Base-by-base conservation (phyloP, 2,329 filamentous ascomycete genomes). In the Arthroderma sp. region DNA sequence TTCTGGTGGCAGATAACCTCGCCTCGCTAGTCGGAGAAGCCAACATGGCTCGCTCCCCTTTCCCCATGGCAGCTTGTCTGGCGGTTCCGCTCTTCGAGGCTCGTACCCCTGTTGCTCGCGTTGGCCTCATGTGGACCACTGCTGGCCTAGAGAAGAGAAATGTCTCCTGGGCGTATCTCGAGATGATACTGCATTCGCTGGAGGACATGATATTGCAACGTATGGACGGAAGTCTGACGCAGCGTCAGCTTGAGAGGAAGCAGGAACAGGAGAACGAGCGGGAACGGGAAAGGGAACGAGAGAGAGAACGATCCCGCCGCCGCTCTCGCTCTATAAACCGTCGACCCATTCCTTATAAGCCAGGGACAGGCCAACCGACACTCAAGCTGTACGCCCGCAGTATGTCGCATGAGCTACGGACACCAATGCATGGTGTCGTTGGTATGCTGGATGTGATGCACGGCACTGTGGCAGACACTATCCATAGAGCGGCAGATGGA, bases 401-500 rank as follows among this genome's bases (percentile, higher is more conserved):
- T 65, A 70, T 88, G 33, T 88, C 85, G 0, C 85, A 88, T 63
- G 85, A 88, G 66, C 69, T 88, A 51, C 76, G 85, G 60, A 88
- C 85, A 2, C 85, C 85, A 1, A 87, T 88, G 84, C 85, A 88
- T 68, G 85, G 85, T 43, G 83, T 88, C 5, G 83, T 88, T 13
- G 85, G 85, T 5, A 87, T 87, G 84, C 72, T 88, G 44, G 85
- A 88, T 70, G 82, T 88, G 60, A 87, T 88, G 83, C 83, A 87
- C 70, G 82, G 84, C 2, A 86, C 83, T 1, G 82, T 87, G 1
- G 77, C 84, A 58, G 84, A 87, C 66, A 81, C 82, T 17, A 77
- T 83, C 6, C 77, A 81, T 60, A 76, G 74, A 38, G 77, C 80
- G 59, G 69, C 71, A 8, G 77, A 80, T 59, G 51, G 31, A 19